These are phyloP conservation scores for Amanita phalloides DNA, from an alignment of 768 basidiomycete species.

Conservation along the genomic window DNA sequence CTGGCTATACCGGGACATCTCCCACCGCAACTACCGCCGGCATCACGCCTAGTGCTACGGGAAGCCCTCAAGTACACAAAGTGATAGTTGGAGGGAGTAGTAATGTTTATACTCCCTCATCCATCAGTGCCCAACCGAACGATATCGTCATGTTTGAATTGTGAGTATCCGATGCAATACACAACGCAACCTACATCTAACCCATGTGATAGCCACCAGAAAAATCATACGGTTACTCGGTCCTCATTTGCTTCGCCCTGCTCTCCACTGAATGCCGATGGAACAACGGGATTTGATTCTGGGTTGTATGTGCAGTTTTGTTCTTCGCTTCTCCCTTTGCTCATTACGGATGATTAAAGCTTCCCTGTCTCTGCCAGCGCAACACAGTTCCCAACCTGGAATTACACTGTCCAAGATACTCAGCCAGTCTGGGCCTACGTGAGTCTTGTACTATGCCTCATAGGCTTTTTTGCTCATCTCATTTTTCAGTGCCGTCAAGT, in stretches of 20 bases:
- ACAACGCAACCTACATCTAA: slow-evolving; percentile 4
- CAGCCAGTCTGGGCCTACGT: slow-evolving; percentile 49
- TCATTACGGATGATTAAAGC: slow-evolving; percentile 12
- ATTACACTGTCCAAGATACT: slow-evolving; percentile 47
- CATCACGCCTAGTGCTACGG: slow-evolving; percentile 27
- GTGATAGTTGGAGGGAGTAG: slow-evolving; percentile 45
- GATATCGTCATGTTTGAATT: slow-evolving; percentile 54
- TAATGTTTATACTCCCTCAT: slow-evolving; percentile 40
- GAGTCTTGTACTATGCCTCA: slow-evolving; percentile 10
- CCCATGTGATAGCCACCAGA: slow-evolving; percentile 33
- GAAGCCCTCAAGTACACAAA: slow-evolving; percentile 39
- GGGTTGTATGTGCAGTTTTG: slow-evolving; percentile 34
- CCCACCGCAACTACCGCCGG: slow-evolving; percentile 9
- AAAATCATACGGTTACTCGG: slow-evolving; percentile 62
- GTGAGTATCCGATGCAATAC: slow-evolving; percentile 19
- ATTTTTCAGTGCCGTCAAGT: slow-evolving; percentile 28
- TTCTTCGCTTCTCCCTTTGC: neutral
- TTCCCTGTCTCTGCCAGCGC: slow-evolving; percentile 29
- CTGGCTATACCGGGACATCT: slow-evolving; percentile 11
- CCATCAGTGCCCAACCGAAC: slow-evolving; percentile 36
- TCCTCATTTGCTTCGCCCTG: slow-evolving; percentile 53
- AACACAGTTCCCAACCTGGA: slow-evolving; percentile 44
- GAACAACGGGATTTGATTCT: slow-evolving; percentile 40
- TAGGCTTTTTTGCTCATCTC: slow-evolving; percentile 3
- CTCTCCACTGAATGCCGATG: slow-evolving; percentile 27